phyloP scores from a whole-genome alignment of 2,329 filamentous ascomycete species.

The Epichloe sibirici region DNA sequence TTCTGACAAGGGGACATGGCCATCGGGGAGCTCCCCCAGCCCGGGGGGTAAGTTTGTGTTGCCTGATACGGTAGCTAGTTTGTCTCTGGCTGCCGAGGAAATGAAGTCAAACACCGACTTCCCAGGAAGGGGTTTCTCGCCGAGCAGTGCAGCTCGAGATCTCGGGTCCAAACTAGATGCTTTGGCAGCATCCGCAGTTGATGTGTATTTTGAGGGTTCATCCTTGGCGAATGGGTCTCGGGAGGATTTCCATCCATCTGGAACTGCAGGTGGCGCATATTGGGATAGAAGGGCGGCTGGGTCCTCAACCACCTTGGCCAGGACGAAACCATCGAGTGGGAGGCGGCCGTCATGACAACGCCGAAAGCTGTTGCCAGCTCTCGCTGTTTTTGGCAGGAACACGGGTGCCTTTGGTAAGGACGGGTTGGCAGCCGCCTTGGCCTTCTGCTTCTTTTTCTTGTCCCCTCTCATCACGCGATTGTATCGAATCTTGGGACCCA shows the following conservation, averaged over 20 bases:
- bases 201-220: conserved; percentile 35
- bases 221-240: conserved; percentile 22
- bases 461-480: conserved; percentile 70
- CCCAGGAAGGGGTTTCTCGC: conserved; percentile 64
- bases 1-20: conserved; percentile 47
- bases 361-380: conserved; percentile 22
- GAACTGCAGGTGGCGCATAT: conserved; percentile 56
- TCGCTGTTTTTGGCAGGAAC: conserved; percentile 52
- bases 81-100: conserved; percentile 62
- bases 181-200: conserved; percentile 67
- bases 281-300: conserved; percentile 16
- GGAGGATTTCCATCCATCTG: conserved; percentile 60
- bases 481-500: conserved; percentile 83
- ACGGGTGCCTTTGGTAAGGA: conserved; percentile 54
- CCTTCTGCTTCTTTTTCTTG: conserved; percentile 60
- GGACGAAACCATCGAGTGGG: conserved; percentile 68
- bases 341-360: conserved; percentile 76
- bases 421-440: conserved; percentile 46
- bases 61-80: conserved; percentile 64
- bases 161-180: conserved; percentile 63
- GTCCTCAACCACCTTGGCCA: conserved; percentile 42
- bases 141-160: conserved; percentile 65
- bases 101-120: conserved; percentile 96
- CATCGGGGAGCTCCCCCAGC: conserved; percentile 58
- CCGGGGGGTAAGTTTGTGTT: conserved; percentile 63